These are phyloP conservation scores for Dactylonectria macrodidyma DNA, from an alignment of 2,329 filamentous ascomycete genomes.

Conservation along the genomic window DNA sequence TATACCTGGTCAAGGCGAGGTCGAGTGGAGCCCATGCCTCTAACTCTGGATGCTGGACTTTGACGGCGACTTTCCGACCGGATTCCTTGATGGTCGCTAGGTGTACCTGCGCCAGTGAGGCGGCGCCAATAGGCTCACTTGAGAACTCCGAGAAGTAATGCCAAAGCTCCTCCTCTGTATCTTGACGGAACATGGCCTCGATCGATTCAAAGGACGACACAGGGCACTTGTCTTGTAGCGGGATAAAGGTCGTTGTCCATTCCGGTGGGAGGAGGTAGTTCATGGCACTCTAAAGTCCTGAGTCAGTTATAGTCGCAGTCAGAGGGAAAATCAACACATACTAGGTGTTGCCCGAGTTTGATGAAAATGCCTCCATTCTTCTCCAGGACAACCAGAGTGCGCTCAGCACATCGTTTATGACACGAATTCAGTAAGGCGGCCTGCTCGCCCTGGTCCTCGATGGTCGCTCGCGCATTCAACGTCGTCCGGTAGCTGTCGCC, in stretches of 20 bases:
- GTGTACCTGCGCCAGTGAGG: slow-evolving; percentile 95
- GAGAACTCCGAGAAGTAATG: slow-evolving; percentile 92
- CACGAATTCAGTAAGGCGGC: slow-evolving; percentile 82
- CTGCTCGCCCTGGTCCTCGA: slow-evolving; percentile 75
- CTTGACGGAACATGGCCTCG: slow-evolving; percentile 85
- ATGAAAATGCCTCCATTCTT: slow-evolving; percentile 99
- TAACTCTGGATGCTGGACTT: slow-evolving; percentile 92
- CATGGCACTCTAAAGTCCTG: slow-evolving; percentile 81
- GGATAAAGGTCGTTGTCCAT: slow-evolving; percentile 97
- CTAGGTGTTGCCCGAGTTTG: slow-evolving; percentile 94
- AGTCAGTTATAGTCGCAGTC: slow-evolving; percentile 43
- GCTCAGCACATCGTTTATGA: slow-evolving; percentile 91
- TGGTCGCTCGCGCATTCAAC: slow-evolving; percentile 77
- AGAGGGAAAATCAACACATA: slow-evolving; percentile 51
- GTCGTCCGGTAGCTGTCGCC: slow-evolving; percentile 84
- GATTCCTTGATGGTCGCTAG: slow-evolving; percentile 86
- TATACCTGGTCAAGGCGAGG: slow-evolving; percentile 87
- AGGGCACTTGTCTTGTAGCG: slow-evolving; percentile 95
- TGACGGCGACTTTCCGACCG: slow-evolving; percentile 92
- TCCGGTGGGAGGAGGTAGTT: slow-evolving; percentile 92
- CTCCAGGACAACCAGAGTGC: slow-evolving; percentile 89
- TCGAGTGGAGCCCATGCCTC: slow-evolving; percentile 94
- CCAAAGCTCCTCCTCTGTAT: slow-evolving; percentile 84
- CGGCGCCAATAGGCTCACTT: slow-evolving; percentile 86
- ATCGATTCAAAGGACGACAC: slow-evolving; percentile 92